A percentile compares a stretch with the other conserved stretches of the same genome.
phyloP scores from a whole-genome alignment of 2,329 filamentous ascomycete genomes.

The Scolecobasidium constrictum region DNA sequence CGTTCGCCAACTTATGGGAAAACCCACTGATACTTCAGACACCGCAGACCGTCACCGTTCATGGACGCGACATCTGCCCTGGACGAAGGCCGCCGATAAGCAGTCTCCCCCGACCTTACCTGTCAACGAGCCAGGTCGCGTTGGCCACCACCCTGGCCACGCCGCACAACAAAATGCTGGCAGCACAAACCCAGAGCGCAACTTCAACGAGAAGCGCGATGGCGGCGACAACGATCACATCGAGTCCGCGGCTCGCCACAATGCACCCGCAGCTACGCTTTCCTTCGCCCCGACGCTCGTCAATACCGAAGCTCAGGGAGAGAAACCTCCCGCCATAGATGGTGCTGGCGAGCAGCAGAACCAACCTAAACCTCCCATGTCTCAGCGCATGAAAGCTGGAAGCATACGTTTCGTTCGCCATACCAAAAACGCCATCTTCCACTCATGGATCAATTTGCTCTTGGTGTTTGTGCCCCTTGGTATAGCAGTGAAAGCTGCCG shows the following conservation, averaged over 20 bases:
- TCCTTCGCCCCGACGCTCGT: slow-evolving; percentile 27
- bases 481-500: slow-evolving; percentile 48
- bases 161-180: background rate
- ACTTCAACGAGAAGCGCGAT: background rate
- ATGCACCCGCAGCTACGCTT: slow-evolving; percentile 17
- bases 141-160: background rate
- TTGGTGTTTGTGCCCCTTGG: slow-evolving; percentile 70
- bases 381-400: slow-evolving; percentile 39
- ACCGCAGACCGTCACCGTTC: slow-evolving; percentile 5
- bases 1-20: slow-evolving; percentile 6
- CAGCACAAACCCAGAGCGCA: background rate
- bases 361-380: slow-evolving; percentile 31
- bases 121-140: background rate
- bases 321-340: slow-evolving; percentile 43
- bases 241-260: slow-evolving; percentile 18
- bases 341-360: slow-evolving; percentile 16
- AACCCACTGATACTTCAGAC: slow-evolving; percentile 1
- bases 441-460: slow-evolving; percentile 69
- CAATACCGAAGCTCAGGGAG: slow-evolving; percentile 39
- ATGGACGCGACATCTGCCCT: background rate
- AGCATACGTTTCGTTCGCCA: slow-evolving; percentile 42
- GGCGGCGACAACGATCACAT: background rate
- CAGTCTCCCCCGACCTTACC: background rate
- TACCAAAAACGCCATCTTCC: slow-evolving; percentile 48
- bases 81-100: background rate